phyloP scores from a whole-genome alignment of 1,284 basidiomycete species.

The Pascua sp. region DNA sequence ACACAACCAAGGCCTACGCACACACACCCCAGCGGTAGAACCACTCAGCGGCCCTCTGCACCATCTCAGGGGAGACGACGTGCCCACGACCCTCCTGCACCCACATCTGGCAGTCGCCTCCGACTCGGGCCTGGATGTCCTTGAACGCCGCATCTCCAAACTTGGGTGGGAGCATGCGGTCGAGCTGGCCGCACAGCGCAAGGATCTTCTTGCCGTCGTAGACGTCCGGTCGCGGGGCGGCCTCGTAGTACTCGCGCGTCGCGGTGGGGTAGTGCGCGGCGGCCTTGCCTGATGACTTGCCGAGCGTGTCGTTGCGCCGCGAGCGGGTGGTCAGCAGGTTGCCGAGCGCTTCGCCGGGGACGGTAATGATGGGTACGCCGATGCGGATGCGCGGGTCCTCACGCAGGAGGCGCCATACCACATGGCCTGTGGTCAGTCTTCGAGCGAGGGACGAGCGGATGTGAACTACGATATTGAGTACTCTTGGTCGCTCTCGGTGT shows the following conservation, averaged over 20 bases:
- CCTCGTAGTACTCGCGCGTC: constrained; percentile 53
- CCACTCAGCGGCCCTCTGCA: constrained; percentile 6
- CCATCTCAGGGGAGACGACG: constrained; percentile 8
- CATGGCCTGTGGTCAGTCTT: constrained; percentile 4
- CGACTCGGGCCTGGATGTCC: neutral
- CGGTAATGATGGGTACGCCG: constrained; percentile 69
- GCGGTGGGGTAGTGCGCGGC: constrained; percentile 57
- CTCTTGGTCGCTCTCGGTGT: too few relatives aligned
- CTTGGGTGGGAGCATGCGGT: constrained; percentile 40
- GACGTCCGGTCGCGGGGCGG: constrained; percentile 53
- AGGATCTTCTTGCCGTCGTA: constrained; percentile 68
- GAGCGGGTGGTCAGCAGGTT: constrained; percentile 55
- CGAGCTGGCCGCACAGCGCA: constrained; percentile 57
- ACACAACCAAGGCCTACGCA: too few relatives aligned
- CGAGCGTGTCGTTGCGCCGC: constrained; percentile 61
- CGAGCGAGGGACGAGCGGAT: too few relatives aligned
- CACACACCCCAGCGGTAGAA: constrained; percentile 4
- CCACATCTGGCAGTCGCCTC: neutral
- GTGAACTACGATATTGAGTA: too few relatives aligned
- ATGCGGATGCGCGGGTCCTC: constrained; percentile 67
- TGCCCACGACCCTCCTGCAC: constrained; percentile 8
- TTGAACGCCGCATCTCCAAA: constrained; percentile 17
- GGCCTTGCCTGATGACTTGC: constrained; percentile 56
- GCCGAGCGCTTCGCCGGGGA: constrained; percentile 66
- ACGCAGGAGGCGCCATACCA: constrained; percentile 7